phyloP scores from a whole-genome alignment of 176 grass and related monocot species.

The Pontederia paniculata region DNA sequence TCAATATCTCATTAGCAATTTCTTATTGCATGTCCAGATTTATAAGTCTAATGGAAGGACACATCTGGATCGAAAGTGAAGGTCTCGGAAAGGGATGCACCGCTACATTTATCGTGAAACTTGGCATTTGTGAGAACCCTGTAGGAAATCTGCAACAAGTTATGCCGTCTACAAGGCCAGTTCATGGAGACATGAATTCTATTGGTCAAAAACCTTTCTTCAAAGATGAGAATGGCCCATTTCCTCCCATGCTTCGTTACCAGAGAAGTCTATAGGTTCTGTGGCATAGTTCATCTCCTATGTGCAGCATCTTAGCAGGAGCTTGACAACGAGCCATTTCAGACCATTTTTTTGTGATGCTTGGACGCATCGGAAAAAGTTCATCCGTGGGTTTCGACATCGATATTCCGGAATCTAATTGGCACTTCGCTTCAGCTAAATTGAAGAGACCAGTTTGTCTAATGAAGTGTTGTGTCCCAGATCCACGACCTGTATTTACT shows the following conservation, averaged over 20 bases:
- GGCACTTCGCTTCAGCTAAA: too few relatives aligned
- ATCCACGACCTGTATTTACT: too few relatives aligned
- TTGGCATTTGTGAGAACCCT: background rate
- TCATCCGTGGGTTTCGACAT: too few relatives aligned
- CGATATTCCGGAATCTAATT: too few relatives aligned
- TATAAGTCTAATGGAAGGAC: constrained; percentile 13
- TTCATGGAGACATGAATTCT: constrained; percentile 21
- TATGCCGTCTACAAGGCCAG: constrained; percentile 38
- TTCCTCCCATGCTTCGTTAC: constrained; percentile 47
- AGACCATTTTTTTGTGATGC: too few relatives aligned
- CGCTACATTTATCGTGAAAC: constrained; percentile 1
- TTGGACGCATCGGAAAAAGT: too few relatives aligned
- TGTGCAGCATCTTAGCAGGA: background rate
- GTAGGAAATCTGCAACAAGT: constrained; percentile 49
- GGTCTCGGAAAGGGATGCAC: constrained; percentile 8
- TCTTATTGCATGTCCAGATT: constrained; percentile 1
- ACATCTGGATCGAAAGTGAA: constrained; percentile 7
- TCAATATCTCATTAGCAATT: too few relatives aligned
- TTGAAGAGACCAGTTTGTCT: too few relatives aligned
- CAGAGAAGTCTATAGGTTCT: constrained; percentile 58
- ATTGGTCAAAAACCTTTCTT: constrained; percentile 7
- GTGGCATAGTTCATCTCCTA: constrained; percentile 16
- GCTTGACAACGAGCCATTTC: too few relatives aligned
- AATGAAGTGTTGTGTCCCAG: too few relatives aligned
- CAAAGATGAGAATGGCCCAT: constrained; percentile 27